These are phyloP conservation scores for Sporothrix schenckii DNA, from an alignment of 2,329 filamentous ascomycete genomes.

Conservation along the genomic window DNA sequence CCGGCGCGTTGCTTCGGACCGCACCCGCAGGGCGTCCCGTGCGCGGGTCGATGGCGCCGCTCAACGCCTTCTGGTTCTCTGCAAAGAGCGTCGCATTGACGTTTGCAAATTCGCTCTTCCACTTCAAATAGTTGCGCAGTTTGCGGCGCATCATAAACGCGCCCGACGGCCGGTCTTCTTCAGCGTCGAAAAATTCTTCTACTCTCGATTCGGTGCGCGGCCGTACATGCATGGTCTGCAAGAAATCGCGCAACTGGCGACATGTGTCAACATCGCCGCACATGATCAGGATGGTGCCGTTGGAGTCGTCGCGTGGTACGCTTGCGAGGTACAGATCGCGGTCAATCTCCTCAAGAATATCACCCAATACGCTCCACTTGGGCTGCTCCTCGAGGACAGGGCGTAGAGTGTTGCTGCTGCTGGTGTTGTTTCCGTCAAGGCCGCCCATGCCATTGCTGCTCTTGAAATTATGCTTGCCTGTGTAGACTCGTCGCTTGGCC, in stretches of 20 bases:
- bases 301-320: slow-evolving; percentile 72
- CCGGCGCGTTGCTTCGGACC: slow-evolving; percentile 61
- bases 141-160: slow-evolving; percentile 88
- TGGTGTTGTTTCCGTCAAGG: slow-evolving; percentile 39
- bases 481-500: slow-evolving; percentile 84
- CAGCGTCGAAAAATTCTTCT: slow-evolving; percentile 53
- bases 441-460: slow-evolving; percentile 48
- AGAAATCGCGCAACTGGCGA: slow-evolving; percentile 83
- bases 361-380: slow-evolving; percentile 88
- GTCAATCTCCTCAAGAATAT: slow-evolving; percentile 87
- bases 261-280: slow-evolving; percentile 86
- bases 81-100: slow-evolving; percentile 78
- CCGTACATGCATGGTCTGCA: slow-evolving; percentile 84
- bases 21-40: slow-evolving; percentile 51
- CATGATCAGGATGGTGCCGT: slow-evolving; percentile 94
- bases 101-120: slow-evolving; percentile 87
- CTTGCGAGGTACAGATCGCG: slow-evolving; percentile 85
- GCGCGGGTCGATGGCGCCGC: slow-evolving; percentile 64
- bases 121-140: slow-evolving; percentile 81
- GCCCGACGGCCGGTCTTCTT: slow-evolving; percentile 68
- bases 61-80: slow-evolving; percentile 77
- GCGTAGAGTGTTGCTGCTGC: slow-evolving; percentile 63
- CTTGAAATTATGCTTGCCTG: slow-evolving; percentile 62
- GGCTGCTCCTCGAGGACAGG: slow-evolving; percentile 92
- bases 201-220: slow-evolving; percentile 53